Percentiles rank a stretch among this genome's conserved stretches.
These are phyloP conservation scores for Protomyces pachydermus DNA, from an alignment of 1,139 yeast genomes.

Conservation along the genomic window DNA sequence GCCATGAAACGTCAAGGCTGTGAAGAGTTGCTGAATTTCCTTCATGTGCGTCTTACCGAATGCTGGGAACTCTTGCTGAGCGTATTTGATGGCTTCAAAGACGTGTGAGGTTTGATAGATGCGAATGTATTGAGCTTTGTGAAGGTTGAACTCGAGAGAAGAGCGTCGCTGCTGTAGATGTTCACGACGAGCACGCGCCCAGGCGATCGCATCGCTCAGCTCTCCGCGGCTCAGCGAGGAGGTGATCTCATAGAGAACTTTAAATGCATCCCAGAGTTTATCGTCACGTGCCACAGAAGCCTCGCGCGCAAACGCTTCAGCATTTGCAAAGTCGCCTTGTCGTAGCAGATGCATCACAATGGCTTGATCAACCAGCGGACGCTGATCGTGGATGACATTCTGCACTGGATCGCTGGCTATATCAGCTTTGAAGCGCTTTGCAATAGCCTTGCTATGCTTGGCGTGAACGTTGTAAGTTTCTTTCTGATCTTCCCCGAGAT, in stretches of 20 bases:
- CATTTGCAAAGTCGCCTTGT: constrained; percentile 45
- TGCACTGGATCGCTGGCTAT: constrained; percentile 34
- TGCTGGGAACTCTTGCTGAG: constrained; percentile 50
- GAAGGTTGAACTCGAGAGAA: constrained; percentile 59
- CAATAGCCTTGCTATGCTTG: constrained; percentile 40
- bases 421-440: constrained; percentile 36
- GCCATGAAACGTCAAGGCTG: constrained; percentile 45
- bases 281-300: constrained; percentile 38
- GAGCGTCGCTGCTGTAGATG: constrained; percentile 38
- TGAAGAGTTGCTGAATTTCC: constrained; percentile 54
- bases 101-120: constrained; percentile 37
- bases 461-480: constrained; percentile 37
- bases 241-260: constrained; percentile 41
- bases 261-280: constrained; percentile 40
- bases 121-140: constrained; percentile 51
- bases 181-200: constrained; percentile 40
- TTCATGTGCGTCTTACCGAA: constrained; percentile 43
- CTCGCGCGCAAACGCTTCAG: constrained; percentile 39
- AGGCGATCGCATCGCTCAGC: constrained; percentile 43
- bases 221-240: constrained; percentile 37
- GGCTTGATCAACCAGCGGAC: constrained; percentile 34
- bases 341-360: constrained; percentile 46
- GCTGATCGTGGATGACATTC: constrained; percentile 13
- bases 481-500: constrained; percentile 36
- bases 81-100: constrained; percentile 50